Evolutionary conservation across 768 basidiomycete species (phyloP), one percentile per base, ranked within the genome.

Genomic region (Tylopilus sp.): DNA sequence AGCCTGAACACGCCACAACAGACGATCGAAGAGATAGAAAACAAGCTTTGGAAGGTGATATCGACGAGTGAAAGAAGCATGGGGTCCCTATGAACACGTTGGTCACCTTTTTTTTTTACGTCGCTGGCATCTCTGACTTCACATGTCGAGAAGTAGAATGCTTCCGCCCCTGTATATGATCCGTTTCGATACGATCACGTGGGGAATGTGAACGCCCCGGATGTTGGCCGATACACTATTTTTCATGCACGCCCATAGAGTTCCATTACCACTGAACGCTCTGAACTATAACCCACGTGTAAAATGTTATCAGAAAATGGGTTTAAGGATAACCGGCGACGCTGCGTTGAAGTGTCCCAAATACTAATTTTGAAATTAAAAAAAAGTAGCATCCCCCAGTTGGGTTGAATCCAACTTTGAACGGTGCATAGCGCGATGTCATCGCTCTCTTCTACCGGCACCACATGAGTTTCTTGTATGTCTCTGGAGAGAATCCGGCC

Each of bases 1-100:
- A 92, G 89, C 68, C 74, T 95, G 36, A 93, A 92, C 63, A 93
- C 88, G 1, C 67, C 70, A 2, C 52, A 74, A 2, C 59, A 67
- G 17, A 76, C 78, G 15, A 74, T 87, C 33, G 79, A 82, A 50
- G 73, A 76, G 17, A 59, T 90, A 8, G 85, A 91, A 60, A 75
- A 82, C 48, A 79, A 75, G 56, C 80, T 91, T 44, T 81, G 78
- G 79, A 58, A 58, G 13, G 65, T 70, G 11, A 43, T 75, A 31
- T 56, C 55, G 2, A 23, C 15, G 26, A 35, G 18, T 47, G n/a
- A 43, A 18, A 36, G 36, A 39, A 30, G 25, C 6, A 4, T 26
- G n/a, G 17, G 13, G 28, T 3, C 20, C 31, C 28, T 20, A 26
- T 18, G 17, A 26, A 8, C 51, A 33, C 21, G 44, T 28, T 26